A percentile compares a stretch with the other conserved stretches of the same genome.
Conservation (phyloP, 2,329 filamentous ascomycete genomes). For the Venturia pyrina region DNA sequence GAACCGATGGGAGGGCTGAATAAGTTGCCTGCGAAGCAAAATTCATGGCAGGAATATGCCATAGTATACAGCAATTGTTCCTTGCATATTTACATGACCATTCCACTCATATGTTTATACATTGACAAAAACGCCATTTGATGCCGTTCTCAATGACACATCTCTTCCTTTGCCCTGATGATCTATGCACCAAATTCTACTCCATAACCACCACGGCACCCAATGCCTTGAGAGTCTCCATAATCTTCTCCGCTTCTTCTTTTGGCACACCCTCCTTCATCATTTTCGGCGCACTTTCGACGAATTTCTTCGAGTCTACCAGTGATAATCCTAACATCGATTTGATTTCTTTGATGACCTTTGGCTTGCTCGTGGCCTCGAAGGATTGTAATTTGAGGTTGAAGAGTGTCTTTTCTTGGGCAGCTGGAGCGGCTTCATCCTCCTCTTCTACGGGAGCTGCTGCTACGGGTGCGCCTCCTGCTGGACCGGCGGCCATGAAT, state of each 20-base stretch:
- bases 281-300: slow-evolving; percentile 93
- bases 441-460: slow-evolving; percentile 57
- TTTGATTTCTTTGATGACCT: slow-evolving; percentile 99
- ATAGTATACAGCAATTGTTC: background rate
- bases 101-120: background rate
- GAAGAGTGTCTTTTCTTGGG: slow-evolving; percentile 93
- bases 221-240: slow-evolving; percentile 85
- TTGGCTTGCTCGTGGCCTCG: slow-evolving; percentile 83
- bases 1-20: too few relatives aligned
- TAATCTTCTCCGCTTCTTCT: slow-evolving; percentile 98
- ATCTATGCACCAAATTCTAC: slow-evolving; percentile 37
- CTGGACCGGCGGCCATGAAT: slow-evolving; percentile 63
- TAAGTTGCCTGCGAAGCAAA: background rate
- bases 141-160: background rate
- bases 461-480: slow-evolving; percentile 53
- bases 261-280: slow-evolving; percentile 99
- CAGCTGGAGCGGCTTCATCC: slow-evolving; percentile 78
- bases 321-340: slow-evolving; percentile 85
- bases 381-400: slow-evolving; percentile 89
- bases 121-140: background rate
- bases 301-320: slow-evolving; percentile 99
- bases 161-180: background rate
- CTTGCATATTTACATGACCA: background rate
- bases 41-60: background rate
- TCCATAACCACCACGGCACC: slow-evolving; percentile 88